Base-by-base conservation (phyloP, 805 yeast genomes). In the Scheffersomyces stipitis region DNA sequence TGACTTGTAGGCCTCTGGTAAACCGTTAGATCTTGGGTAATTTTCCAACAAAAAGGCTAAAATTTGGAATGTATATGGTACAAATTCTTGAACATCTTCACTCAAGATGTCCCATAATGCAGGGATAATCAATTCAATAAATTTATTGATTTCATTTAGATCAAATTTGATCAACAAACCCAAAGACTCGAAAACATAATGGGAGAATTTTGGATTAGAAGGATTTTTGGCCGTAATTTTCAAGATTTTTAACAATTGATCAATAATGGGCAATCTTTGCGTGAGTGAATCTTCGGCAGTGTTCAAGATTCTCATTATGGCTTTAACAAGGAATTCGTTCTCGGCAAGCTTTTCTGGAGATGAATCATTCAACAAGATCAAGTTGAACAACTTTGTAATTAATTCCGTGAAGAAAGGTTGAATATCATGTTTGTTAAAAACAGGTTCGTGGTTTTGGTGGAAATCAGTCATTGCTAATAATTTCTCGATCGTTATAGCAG, bases 261-360 rank as follows among this genome's bases (percentile, higher is more conserved):
- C 71, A 26, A 87, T 66, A 17, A 76, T 56, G 4, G 78, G 74
- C 12, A 68, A 49, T 30, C 75, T 64, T 36, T 74, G 65, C 24
- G 60, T 60, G n/a, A 86, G 54, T 1, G 80, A 63, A 44, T 85
- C 86, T 49, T 85, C 87, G 6, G 88, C 75, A 13, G 89, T 78
- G 33, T 83, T 71, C 40, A 85, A 62, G 5, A 90, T 81, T 51
- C 97, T 76, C 89, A 89, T 87, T 2, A 87, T 70, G 44, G 95
- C 80, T 55, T 83, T 87, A 82, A 93, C 86, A 54, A 93, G 70
- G 56, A 87, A 93, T 56, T 93, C 99, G 60, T 93, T 93, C 56
- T 93, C 98, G 0, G 97, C 89, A 34, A 95, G 67, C 55, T 89
- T 91, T 57, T 89, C 97, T 0, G 98, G 97, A 1, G 87, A 65